Conservation (phyloP, 75 land plant genomes). For the Cupressus sempervirens region DNA sequence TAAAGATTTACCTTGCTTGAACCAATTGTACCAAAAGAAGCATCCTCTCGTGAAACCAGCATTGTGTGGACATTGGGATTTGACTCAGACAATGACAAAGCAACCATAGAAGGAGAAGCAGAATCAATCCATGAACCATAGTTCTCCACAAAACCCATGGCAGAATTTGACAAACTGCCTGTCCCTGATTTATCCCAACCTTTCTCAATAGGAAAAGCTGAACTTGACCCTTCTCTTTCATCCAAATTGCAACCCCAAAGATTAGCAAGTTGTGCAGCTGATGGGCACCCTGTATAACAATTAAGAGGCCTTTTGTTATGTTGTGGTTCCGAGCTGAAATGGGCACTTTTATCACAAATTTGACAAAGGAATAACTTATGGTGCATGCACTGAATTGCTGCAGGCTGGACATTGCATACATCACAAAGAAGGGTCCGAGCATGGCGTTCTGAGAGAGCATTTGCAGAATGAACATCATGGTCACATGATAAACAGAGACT, state of each 20-base stretch:
- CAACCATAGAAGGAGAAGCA: not conserved
- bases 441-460: constrained; percentile 56
- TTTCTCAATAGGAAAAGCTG: not conserved
- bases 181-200: not conserved
- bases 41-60: not conserved
- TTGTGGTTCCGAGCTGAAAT: constrained; percentile 23
- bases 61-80: not conserved
- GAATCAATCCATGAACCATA: not conserved
- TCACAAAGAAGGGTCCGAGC: constrained; percentile 62
- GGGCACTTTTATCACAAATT: constrained; percentile 51
- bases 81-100: not conserved
- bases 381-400: constrained; percentile 31
- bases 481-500: constrained; percentile 63
- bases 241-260: constrained; percentile 68
- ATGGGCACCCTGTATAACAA: constrained; percentile 79
- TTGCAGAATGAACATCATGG: constrained; percentile 62
- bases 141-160: not conserved
- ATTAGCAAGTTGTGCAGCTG: constrained; percentile 68
- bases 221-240: not conserved
- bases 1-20: not conserved
- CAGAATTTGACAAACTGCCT: not conserved
- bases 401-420: constrained; percentile 44
- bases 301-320: constrained; percentile 58
- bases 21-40: not conserved
- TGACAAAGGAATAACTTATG: constrained; percentile 43